Conservation (phyloP, 2,329 filamentous ascomycete species). For the Aphanocladium album region DNA sequence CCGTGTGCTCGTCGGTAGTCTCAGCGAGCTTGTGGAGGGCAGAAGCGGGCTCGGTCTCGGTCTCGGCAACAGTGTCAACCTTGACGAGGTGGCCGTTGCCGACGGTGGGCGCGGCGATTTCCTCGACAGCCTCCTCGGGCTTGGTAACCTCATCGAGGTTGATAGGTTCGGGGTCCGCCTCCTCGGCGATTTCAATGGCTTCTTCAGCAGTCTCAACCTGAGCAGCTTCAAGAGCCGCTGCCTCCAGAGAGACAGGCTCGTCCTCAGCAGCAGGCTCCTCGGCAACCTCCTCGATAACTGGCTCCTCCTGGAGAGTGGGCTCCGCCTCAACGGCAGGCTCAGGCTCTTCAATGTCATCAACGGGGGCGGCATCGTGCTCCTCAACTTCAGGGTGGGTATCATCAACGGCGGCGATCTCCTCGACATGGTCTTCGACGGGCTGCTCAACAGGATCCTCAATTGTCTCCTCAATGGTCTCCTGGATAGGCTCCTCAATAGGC, state of each 20-base stretch:
- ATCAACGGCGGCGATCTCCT: slow-evolving; percentile 17
- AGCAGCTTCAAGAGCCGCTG: slow-evolving; percentile 13
- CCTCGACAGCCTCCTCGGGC: slow-evolving; percentile 1
- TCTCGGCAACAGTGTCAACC: background rate
- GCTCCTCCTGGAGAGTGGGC: background rate
- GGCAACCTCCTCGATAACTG: background rate
- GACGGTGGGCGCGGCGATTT: background rate
- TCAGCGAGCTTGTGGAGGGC: background rate
- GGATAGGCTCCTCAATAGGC: background rate
- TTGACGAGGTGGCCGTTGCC: background rate
- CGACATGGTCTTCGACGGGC: slow-evolving; percentile 14
- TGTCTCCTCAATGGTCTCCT: slow-evolving; percentile 1
- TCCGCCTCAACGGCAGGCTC: slow-evolving; percentile 1
- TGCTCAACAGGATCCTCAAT: slow-evolving; percentile 1
- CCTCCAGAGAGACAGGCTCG: slow-evolving; percentile 3
- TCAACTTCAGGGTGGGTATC: slow-evolving; percentile 2
- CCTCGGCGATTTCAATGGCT: slow-evolving; percentile 9
- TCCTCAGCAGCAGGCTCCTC: background rate
- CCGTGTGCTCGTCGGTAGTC: background rate
- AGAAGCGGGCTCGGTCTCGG: background rate
- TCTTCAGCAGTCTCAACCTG: slow-evolving; percentile 16
- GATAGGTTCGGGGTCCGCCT: background rate
- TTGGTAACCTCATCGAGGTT: background rate
- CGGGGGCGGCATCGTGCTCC: slow-evolving; percentile 6
- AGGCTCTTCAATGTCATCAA: slow-evolving; percentile 8